Percentiles rank a stretch among this genome's conserved stretches.
Evolutionary conservation across 345 rosid genomes (phyloP).

Genomic region (Arabis alpina): DNA sequence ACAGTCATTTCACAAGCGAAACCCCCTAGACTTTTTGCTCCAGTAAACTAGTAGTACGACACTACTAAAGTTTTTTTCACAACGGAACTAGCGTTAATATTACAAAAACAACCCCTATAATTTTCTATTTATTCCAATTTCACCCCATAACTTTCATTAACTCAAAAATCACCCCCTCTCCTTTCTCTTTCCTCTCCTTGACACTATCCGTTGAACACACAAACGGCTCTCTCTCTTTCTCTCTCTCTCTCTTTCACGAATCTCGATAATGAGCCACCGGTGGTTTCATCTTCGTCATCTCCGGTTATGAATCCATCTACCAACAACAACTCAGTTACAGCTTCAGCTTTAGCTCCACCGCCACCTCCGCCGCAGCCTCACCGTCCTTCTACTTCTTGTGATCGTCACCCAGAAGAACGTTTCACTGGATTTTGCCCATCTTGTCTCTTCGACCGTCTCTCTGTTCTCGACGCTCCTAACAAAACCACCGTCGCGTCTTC

Average conservation of each 20-base stretch:
- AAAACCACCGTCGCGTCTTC: slow-evolving; percentile 38
- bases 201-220: slow-evolving; percentile 69
- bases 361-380: slow-evolving; percentile 81
- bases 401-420: slow-evolving; percentile 82
- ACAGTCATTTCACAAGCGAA: slow-evolving; percentile 38
- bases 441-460: slow-evolving; percentile 97
- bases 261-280: slow-evolving; percentile 62
- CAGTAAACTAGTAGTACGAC: slow-evolving; percentile 31
- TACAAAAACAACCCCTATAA: slow-evolving; percentile 24
- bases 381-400: slow-evolving; percentile 88
- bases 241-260: slow-evolving; percentile 13
- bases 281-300: slow-evolving; percentile 49
- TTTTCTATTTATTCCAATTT: slow-evolving; percentile 36
- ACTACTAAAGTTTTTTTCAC: slow-evolving; percentile 35
- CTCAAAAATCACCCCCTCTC: neutral
- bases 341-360: slow-evolving; percentile 53
- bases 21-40: slow-evolving; percentile 28
- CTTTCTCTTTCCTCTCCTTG: slow-evolving; percentile 12
- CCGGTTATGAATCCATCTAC: slow-evolving; percentile 92
- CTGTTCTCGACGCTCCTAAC: slow-evolving; percentile 56
- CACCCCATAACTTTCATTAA: slow-evolving; percentile 27
- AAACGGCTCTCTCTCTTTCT: slow-evolving; percentile 52
- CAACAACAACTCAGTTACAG: slow-evolving; percentile 59
- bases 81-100: slow-evolving; percentile 18
- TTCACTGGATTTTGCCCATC: slow-evolving; percentile 95